Percentiles rank a stretch among this genome's conserved stretches.
Evolutionary conservation across 176 grass and related monocot species (phyloP).

Genomic region (Tillandsia fasciculata): DNA sequence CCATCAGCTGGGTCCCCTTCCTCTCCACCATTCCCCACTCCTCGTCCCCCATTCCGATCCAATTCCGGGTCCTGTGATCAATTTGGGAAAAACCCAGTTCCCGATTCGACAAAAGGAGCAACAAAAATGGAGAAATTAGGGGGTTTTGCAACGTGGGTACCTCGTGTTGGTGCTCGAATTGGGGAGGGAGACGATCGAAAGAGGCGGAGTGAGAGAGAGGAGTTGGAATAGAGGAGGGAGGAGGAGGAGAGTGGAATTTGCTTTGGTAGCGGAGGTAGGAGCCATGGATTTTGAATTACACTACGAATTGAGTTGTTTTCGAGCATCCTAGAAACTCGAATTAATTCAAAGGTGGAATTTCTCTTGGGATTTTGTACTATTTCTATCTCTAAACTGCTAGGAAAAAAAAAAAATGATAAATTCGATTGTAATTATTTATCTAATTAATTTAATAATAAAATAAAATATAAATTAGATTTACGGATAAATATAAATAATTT

Average conservation of each 20-base stretch:
- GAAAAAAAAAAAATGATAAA: too few species aligned
- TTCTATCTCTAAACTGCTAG: too few species aligned
- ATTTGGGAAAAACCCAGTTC: neutral
- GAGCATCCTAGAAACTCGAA: too few species aligned
- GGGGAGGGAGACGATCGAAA: constrained; percentile 2
- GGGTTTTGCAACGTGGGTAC: constrained; percentile 5
- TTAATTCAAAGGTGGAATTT: too few species aligned
- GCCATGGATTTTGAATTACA: neutral
- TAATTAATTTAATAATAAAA: too few species aligned
- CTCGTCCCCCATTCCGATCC: constrained; percentile 11
- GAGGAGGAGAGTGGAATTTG: neutral
- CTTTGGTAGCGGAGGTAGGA: neutral
- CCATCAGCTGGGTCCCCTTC: constrained; percentile 31
- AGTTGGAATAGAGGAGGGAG: constrained; percentile 13
- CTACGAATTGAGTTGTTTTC: neutral
- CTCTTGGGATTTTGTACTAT: too few species aligned
- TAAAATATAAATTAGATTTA: too few species aligned
- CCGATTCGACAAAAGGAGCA: neutral
- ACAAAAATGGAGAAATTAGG: neutral
- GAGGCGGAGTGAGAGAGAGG: constrained; percentile 9
- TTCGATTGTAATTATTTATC: too few species aligned
- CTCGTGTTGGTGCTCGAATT: neutral
- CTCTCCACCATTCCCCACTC: constrained; percentile 43
- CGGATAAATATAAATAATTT: too few species aligned
- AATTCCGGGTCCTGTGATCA: constrained; percentile 13